phyloP scores from a whole-genome alignment of 768 basidiomycete species.

The Filobasidium floriforme region DNA sequence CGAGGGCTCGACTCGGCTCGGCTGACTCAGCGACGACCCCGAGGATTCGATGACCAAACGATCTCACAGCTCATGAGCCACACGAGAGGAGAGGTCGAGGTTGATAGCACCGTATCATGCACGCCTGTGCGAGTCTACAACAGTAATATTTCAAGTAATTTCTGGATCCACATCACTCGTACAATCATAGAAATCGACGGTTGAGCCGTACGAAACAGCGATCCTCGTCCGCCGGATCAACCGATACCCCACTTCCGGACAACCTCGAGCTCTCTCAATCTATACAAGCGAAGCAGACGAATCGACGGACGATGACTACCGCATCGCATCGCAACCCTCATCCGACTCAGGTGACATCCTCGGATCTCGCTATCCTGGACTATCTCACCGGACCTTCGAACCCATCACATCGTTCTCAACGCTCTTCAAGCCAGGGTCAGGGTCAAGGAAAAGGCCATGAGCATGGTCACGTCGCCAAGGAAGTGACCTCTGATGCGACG shows the following conservation, averaged over 20 bases:
- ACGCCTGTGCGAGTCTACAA: too few relatives aligned
- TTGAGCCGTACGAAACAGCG: background rate
- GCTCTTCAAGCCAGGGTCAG: too few relatives aligned
- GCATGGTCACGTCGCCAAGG: background rate
- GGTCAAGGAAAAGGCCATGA: background rate
- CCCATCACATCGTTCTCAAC: constrained; percentile 9
- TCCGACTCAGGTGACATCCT: background rate
- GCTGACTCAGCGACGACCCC: too few relatives aligned
- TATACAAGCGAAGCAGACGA: background rate
- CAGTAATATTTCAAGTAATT: too few relatives aligned
- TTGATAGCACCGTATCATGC: too few relatives aligned
- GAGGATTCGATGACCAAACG: too few relatives aligned
- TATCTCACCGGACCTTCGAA: constrained; percentile 14
- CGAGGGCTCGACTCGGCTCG: too few relatives aligned
- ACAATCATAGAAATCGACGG: too few relatives aligned
- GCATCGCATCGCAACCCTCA: background rate
- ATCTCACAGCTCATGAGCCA: too few relatives aligned
- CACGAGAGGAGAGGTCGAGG: too few relatives aligned
- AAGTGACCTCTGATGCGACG: background rate
- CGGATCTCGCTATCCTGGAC: constrained; percentile 21
- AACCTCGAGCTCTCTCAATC: too few relatives aligned
- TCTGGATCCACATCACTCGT: too few relatives aligned
- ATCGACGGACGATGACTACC: background rate
- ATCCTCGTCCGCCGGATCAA: background rate
- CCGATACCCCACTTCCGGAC: background rate